phyloP scores from a whole-genome alignment of 2,329 filamentous ascomycete genomes.

The Mariannaea sp. region DNA sequence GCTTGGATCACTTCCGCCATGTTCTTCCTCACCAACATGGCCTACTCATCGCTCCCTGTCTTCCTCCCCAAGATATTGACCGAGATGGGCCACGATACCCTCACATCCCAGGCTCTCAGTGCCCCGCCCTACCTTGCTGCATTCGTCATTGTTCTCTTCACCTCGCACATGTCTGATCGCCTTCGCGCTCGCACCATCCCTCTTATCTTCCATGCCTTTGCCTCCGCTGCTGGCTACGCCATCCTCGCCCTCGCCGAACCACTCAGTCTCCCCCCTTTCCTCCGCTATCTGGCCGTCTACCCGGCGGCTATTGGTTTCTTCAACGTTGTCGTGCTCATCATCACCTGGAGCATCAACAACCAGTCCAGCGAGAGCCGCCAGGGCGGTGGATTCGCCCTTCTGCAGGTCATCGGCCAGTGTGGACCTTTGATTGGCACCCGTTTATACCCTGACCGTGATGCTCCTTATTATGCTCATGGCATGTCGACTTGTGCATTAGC shows the following conservation, averaged over 20 bases:
- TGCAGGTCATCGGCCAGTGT: conserved; percentile 82
- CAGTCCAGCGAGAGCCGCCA: conserved; percentile 71
- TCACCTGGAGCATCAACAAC: conserved; percentile 90
- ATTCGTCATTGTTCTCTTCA: conserved; percentile 73
- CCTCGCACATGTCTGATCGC: conserved; percentile 74
- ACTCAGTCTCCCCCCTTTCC: conserved; percentile 48
- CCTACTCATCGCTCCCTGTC: conserved; percentile 85
- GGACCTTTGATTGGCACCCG: conserved; percentile 73
- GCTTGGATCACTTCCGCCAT: conserved; percentile 76
- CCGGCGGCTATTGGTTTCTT: conserved; percentile 83
- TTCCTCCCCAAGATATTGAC: conserved; percentile 82
- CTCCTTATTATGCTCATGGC: conserved; percentile 65
- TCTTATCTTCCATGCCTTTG: conserved; percentile 70
- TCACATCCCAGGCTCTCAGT: conserved; percentile 75
- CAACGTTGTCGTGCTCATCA: conserved; percentile 79
- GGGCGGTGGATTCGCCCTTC: conserved; percentile 76
- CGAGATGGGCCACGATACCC: conserved; percentile 72
- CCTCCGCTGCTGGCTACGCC: conserved; percentile 65
- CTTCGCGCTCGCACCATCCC: conserved; percentile 65
- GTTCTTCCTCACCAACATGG: conserved; percentile 87
- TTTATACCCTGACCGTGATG: conserved; percentile 64
- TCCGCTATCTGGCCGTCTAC: conserved; percentile 76
- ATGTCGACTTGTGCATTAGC: conserved; percentile 67
- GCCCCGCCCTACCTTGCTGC: conserved; percentile 81
- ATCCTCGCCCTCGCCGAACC: conserved; percentile 64